phyloP scores from a whole-genome alignment of 179 eudicot genomes.

The Spinacia oleracea region DNA sequence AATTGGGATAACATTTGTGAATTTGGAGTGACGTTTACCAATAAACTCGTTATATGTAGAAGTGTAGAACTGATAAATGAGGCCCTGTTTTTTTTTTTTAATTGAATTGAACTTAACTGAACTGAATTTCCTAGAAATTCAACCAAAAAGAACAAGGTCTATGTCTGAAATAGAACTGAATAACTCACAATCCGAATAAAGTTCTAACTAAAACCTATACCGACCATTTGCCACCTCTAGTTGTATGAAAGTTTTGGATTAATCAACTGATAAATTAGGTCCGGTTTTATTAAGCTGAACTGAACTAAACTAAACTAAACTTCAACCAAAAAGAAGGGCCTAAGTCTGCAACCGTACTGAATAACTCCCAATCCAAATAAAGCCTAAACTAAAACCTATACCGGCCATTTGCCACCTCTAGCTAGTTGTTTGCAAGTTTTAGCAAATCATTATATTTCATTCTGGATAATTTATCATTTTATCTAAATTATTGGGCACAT shows the following conservation, averaged over 20 bases:
- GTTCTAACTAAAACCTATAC: too few relatives aligned
- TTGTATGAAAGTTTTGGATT: neutral
- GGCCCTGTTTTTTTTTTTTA: too few relatives aligned
- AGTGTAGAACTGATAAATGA: too few relatives aligned
- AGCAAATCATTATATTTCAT: neutral
- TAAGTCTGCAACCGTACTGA: too few relatives aligned
- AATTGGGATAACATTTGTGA: neutral
- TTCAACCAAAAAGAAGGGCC: too few relatives aligned
- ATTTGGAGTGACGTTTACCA: neutral
- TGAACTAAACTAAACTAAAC: too few relatives aligned
- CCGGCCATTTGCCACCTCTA: neutral
- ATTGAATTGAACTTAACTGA: too few relatives aligned
- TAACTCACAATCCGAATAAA: neutral
- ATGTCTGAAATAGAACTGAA: too few relatives aligned
- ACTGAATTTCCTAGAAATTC: too few relatives aligned
- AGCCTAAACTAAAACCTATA: neutral
- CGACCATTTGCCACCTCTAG: neutral
- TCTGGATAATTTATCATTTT: neutral
- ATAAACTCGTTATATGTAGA: neutral
- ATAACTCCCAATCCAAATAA: neutral
- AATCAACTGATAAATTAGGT: too few relatives aligned
- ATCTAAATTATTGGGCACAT: slow-evolving; percentile 3
- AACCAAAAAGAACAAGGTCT: too few relatives aligned
- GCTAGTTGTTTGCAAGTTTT: neutral
- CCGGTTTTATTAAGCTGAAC: too few relatives aligned